phyloP scores from a whole-genome alignment of 2,329 filamentous ascomycete species.

The Talaromyces sp. region DNA sequence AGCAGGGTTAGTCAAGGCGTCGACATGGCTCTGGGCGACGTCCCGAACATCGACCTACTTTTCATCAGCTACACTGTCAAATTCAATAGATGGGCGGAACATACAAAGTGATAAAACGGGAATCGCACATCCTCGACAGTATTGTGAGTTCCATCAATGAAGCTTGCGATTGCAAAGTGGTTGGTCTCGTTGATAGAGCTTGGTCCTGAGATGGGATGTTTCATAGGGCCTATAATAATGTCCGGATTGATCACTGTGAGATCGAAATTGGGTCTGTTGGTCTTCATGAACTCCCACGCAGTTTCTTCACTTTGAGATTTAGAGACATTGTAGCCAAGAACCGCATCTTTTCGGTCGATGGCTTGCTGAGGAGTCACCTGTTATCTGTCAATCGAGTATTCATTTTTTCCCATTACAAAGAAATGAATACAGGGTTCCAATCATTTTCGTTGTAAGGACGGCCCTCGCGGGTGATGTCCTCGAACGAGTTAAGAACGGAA shows the following conservation, averaged over 20 bases:
- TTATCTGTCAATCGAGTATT: too few relatives aligned
- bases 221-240: slow-evolving; percentile 25
- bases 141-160: slow-evolving; percentile 24
- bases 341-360: neutral
- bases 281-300: neutral
- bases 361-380: neutral
- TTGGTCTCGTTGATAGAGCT: slow-evolving; percentile 25
- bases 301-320: neutral
- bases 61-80: slow-evolving; percentile 17
- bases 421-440: slow-evolving; percentile 19
- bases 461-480: slow-evolving; percentile 21
- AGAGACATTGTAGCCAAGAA: neutral
- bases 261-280: neutral
- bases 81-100: neutral
- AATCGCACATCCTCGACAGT: slow-evolving; percentile 21
- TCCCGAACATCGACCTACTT: slow-evolving; percentile 9
- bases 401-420: too few relatives aligned
- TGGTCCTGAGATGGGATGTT: slow-evolving; percentile 22
- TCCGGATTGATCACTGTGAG: slow-evolving; percentile 18
- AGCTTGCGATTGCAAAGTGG: slow-evolving; percentile 23
- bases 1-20: slow-evolving; percentile 4
- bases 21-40: slow-evolving; percentile 3
- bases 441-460: slow-evolving; percentile 26
- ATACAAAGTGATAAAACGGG: slow-evolving; percentile 22
- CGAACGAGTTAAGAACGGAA: slow-evolving; percentile 28